Conservation (phyloP, 2,329 filamentous ascomycete genomes). For the Pyricularia sp. region DNA sequence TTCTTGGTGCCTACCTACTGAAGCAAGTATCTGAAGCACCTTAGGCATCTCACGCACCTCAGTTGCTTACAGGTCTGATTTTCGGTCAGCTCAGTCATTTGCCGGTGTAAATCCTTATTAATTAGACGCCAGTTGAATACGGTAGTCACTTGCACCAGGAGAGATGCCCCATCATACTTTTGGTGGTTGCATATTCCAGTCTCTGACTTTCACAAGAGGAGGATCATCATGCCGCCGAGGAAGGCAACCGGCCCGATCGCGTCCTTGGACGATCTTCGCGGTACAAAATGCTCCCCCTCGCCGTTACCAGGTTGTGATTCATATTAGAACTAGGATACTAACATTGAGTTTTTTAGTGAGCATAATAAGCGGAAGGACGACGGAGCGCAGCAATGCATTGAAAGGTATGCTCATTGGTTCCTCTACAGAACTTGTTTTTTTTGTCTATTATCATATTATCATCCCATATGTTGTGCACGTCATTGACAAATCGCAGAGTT, state of each 20-base stretch:
- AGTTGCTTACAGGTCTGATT: neutral
- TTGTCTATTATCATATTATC: neutral
- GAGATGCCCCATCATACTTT: neutral
- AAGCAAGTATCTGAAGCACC: too few relatives aligned
- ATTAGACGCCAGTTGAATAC: neutral
- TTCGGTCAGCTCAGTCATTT: neutral
- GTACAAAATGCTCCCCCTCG: neutral
- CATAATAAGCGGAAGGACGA: conserved; percentile 9
- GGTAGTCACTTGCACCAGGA: neutral
- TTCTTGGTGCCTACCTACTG: too few relatives aligned
- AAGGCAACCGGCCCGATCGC: neutral
- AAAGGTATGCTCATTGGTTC: conserved; percentile 7
- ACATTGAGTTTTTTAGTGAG: conserved; percentile 6
- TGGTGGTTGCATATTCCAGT: neutral
- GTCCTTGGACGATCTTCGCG: neutral
- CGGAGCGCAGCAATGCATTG: conserved; percentile 10
- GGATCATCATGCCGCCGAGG: conserved; percentile 1
- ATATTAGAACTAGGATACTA: neutral
- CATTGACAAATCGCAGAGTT: neutral
- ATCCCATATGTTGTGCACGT: neutral
- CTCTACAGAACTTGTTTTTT: neutral
- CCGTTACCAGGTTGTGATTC: neutral
- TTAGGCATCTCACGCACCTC: neutral
- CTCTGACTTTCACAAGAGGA: neutral
- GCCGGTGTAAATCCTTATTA: neutral